Base-by-base conservation (phyloP, 2,329 filamentous ascomycete species). In the Hypoxylon rubiginosum region DNA sequence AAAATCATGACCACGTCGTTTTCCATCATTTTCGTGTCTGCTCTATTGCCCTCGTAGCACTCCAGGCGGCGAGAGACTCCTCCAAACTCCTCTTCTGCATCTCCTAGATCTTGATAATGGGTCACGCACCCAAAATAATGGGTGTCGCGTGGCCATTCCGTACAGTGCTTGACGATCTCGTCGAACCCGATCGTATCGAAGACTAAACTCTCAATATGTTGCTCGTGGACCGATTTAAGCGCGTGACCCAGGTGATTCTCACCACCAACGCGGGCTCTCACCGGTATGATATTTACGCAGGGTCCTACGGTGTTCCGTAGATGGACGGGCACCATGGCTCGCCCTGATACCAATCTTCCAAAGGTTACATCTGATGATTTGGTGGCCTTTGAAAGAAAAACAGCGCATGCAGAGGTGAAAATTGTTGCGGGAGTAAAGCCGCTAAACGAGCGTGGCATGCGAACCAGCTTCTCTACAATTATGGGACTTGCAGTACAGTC, bases 61-160 rank as follows among this genome's bases (percentile, higher is more conserved):
- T 43, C 55, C 10, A 58, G 34, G 4, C 26, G 24, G 4, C 26
- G 46, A 32, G 46, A 24, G 15, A 26, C 7, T 32, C 46, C 46
- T 32, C 46, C 26, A 6, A 50, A 32, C 6, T 50, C 46, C 24
- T 32, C 24, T 32, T 50, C 15, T n/a, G 46, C 46, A 15, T 55
- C 58, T 6, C 45, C 58, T 13, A 61, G 51, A 24, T 55, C 52
- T 30, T 61, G 58, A 32, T 61, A 61, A 19, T 61, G 58, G 13
- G 51, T 43, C 15, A 53, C 34, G 24, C 58, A 55, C 6, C 58
- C 58, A 24, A 55, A 61, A 13, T 61, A 53, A 17, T 21, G 45
- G 4, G 50, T 13, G 32, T 55, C 41, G n/a, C 32, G 19, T 10
- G 58, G 41, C 58, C 58, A 61, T 5, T 55, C 43, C 3, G 58